Evolutionary conservation across 805 yeast genomes (phyloP).

Genomic region (Ogataea kodamae): DNA sequence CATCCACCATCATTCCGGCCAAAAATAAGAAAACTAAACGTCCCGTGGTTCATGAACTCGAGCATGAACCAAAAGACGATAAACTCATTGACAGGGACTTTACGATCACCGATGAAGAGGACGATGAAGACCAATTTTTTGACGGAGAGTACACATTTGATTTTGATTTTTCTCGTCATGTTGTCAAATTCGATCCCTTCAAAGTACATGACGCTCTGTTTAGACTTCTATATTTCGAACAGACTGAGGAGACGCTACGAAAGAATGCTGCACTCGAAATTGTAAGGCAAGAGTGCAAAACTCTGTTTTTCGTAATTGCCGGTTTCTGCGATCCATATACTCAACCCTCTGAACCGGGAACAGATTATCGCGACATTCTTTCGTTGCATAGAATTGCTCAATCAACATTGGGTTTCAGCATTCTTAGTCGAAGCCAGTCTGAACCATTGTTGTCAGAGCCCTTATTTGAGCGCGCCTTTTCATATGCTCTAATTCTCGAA

Average conservation of each 20-base stretch:
- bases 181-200: constrained; percentile 24
- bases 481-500: constrained; percentile 36
- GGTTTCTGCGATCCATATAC: constrained; percentile 59
- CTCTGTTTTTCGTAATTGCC: constrained; percentile 31
- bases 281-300: constrained; percentile 16
- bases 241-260: constrained; percentile 17
- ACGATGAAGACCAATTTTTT: constrained; percentile 13
- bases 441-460: constrained; percentile 22
- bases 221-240: constrained; percentile 27
- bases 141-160: constrained; percentile 33
- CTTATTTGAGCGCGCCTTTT: constrained; percentile 33
- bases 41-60: constrained; percentile 1
- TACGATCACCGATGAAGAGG: constrained; percentile 4
- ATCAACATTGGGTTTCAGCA: constrained; percentile 46
- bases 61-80: constrained; percentile 1
- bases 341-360: constrained; percentile 62
- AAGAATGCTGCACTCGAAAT: constrained; percentile 1
- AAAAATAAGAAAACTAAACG: constrained; percentile 9
- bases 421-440: constrained; percentile 29
- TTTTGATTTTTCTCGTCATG: constrained; percentile 20
- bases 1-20: constrained; percentile 7
- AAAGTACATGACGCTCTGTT: constrained; percentile 33
- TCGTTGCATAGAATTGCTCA: constrained; percentile 57
- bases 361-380: constrained; percentile 41
- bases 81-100: background rate